These are phyloP conservation scores for Mentha longifolia DNA, from an alignment of 257 asterid genomes.

Conservation along the genomic window DNA sequence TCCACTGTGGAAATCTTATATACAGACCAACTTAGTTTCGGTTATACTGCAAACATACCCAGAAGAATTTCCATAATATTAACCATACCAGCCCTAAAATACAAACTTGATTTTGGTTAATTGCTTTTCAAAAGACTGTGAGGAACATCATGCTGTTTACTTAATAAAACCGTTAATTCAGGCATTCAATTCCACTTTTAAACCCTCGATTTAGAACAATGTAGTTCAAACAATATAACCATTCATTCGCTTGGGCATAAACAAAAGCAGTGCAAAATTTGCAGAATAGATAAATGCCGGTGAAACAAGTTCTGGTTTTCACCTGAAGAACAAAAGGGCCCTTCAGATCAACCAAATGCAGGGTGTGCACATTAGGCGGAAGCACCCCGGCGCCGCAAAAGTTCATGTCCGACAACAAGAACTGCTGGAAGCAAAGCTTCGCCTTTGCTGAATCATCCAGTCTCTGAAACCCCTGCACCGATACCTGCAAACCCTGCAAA, in stretches of 20 bases:
- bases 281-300: neutral
- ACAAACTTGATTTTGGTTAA: neutral
- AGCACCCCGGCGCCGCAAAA: slow-evolving; percentile 76
- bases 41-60: slow-evolving; percentile 1
- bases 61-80: neutral
- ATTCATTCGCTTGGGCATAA: neutral
- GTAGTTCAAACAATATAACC: neutral
- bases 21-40: slow-evolving; percentile 1
- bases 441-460: slow-evolving; percentile 66
- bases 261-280: slow-evolving; percentile 6
- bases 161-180: neutral
- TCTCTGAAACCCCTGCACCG: slow-evolving; percentile 52
- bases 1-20: neutral
- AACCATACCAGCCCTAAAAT: slow-evolving; percentile 9
- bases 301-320: slow-evolving; percentile 15
- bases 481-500: slow-evolving; percentile 52
- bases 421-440: slow-evolving; percentile 77
- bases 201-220: neutral
- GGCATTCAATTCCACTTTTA: neutral
- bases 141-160: slow-evolving; percentile 11
- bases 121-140: neutral
- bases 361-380: slow-evolving; percentile 59
- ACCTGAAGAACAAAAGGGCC: slow-evolving; percentile 99
- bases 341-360: slow-evolving; percentile 74
- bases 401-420: slow-evolving; percentile 80